Conservation (phyloP, 2,329 filamentous ascomycete genomes). For the Hymenoscyphus albidus region DNA sequence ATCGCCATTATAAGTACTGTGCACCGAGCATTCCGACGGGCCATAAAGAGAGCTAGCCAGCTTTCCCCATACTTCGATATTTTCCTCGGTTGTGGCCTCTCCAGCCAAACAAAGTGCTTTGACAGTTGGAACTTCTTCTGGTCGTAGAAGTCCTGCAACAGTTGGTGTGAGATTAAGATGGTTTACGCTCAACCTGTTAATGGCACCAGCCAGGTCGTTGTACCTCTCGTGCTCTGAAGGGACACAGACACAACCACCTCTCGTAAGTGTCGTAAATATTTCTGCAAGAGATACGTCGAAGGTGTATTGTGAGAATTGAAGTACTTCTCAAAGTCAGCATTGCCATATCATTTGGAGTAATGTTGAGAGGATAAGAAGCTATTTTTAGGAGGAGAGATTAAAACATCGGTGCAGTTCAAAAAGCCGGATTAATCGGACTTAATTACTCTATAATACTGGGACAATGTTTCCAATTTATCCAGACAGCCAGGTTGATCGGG, state of each 20-base stretch:
- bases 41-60: slow-evolving; percentile 20
- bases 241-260: slow-evolving; percentile 21
- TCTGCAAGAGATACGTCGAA: slow-evolving; percentile 18
- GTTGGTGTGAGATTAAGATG: slow-evolving; percentile 20
- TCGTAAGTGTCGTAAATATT: slow-evolving; percentile 20
- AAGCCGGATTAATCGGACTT: no score
- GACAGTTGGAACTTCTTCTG: slow-evolving; percentile 18
- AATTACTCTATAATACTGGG: no score
- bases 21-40: slow-evolving; percentile 20
- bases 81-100: slow-evolving; percentile 18
- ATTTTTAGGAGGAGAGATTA: no score
- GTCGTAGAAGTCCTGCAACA: slow-evolving; percentile 17
- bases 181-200: slow-evolving; percentile 18
- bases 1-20: slow-evolving; percentile 12
- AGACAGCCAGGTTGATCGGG: no score
- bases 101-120: slow-evolving; percentile 19
- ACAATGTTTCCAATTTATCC: no score
- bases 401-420: no score
- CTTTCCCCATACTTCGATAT: slow-evolving; percentile 15
- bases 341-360: no score
- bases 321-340: background rate
- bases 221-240: slow-evolving; percentile 21
- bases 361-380: no score
- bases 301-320: slow-evolving; percentile 21
- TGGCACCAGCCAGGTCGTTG: slow-evolving; percentile 16